Base-by-base conservation (phyloP, 306 rosid species). In the Trifolium fragiferum region DNA sequence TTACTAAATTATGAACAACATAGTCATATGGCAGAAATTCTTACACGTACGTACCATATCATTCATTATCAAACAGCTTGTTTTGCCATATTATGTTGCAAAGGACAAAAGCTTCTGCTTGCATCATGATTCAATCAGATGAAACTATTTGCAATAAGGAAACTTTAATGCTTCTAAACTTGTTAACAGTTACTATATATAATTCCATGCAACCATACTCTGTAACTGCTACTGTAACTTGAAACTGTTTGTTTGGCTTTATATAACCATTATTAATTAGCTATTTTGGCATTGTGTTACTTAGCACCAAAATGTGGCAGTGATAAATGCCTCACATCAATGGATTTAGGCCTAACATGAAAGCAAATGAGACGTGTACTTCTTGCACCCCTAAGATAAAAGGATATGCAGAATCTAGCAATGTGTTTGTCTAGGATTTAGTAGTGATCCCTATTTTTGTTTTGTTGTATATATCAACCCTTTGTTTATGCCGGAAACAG, bases 131-230 rank as follows among this genome's bases (percentile, higher is more conserved):
- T 63, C 49, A 63, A 63, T 7, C 47, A 35, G 27, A 33, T 35
- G 40, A 0, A 10, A 65, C 51, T 65, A 21, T 44, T 54, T 62
- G 11, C 37, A 40, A 53, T 1, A 59, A 66, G 0, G 41, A 23
- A 38, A 33, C 50, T 61, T 78, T 4, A 61, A 33, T 68, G 73
- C 66, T 50, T 50, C 73, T 25, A 37, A 6, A 6, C 40, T 51
- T 61, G 57, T 30, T 54, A 49, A 27, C 49, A 35, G 20, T 58
- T 71, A 49, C 32, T 58, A 58, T 51, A 18, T 32, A 30, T 60
- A 60, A 15, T 72, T 49, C 25, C 71, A 49, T 23, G 71, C 62
- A 66, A 60, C 71, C 21, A 78, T 69, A 33, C 41, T 79, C 44
- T 73, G 30, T 35, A 4, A 54, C 3, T 50, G 14, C 14, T n/a